Evolutionary conservation across 1,284 basidiomycete genomes (phyloP).

Genomic region (Acaromyces ingoldii): DNA sequence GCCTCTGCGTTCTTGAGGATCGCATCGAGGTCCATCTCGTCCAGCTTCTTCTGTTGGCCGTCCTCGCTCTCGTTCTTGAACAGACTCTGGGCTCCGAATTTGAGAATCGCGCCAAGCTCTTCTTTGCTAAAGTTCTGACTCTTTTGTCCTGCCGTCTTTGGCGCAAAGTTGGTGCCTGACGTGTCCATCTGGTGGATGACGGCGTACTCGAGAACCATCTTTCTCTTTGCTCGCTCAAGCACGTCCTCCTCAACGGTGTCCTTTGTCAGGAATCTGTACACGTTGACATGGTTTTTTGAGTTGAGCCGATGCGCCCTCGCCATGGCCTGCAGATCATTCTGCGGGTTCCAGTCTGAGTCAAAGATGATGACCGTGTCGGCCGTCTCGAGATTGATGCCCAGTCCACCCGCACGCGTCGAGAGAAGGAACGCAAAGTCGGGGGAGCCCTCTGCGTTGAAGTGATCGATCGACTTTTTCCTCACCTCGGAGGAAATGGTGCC

Average conservation of each 20-base stretch:
- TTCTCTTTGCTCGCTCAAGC: constrained; percentile 93
- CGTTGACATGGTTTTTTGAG: constrained; percentile 87
- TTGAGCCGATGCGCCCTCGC: constrained; percentile 67
- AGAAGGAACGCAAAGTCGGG: constrained; percentile 59
- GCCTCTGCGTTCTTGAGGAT: constrained; percentile 94
- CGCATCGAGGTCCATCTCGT: constrained; percentile 98
- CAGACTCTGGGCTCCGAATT: constrained; percentile 98
- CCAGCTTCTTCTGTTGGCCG: constrained; percentile 89
- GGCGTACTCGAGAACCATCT: constrained; percentile 99
- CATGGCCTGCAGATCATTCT: constrained; percentile 99
- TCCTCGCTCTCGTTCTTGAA: constrained; percentile 88
- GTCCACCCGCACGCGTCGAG: constrained; percentile 47
- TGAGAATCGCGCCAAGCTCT: constrained; percentile 94
- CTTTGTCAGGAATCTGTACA: constrained; percentile 95
- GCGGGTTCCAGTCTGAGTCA: constrained; percentile 82
- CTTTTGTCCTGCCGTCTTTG: constrained; percentile 55
- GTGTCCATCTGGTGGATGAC: constrained; percentile 99
- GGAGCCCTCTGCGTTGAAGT: constrained; percentile 68
- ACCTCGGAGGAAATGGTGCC: constrained; percentile 69
- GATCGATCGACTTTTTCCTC: constrained; percentile 76
- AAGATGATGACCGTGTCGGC: constrained; percentile 99
- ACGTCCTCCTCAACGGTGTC: constrained; percentile 99
- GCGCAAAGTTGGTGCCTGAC: constrained; percentile 84
- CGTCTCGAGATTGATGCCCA: constrained; percentile 60
- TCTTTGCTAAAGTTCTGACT: constrained; percentile 88